Percentiles rank a stretch among this genome's conserved stretches.
These are phyloP conservation scores for Neckera pumila DNA, from an alignment of 225 moss, liverwort and hornwort species.

Conservation along the genomic window DNA sequence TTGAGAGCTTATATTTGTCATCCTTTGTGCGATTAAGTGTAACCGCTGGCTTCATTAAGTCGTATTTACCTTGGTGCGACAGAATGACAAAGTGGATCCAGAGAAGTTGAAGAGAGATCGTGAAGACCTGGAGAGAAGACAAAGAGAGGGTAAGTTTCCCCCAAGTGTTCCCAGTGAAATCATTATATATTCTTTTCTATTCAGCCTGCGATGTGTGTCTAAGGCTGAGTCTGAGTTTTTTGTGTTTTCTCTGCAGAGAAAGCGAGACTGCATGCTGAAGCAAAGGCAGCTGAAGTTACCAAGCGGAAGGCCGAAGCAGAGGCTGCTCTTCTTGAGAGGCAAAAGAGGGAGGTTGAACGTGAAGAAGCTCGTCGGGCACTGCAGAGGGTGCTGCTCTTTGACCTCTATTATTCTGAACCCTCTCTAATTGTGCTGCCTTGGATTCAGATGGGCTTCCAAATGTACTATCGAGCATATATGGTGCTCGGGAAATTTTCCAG, in stretches of 20 bases:
- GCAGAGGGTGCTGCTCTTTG: conserved; percentile 38
- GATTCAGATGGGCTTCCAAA: too few species aligned
- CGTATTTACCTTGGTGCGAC: background rate
- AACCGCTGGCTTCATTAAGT: background rate
- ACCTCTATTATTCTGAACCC: background rate
- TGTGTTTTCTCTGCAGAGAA: conserved; percentile 37
- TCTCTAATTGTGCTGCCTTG: background rate
- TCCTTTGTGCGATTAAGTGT: background rate
- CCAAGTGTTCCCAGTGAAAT: background rate
- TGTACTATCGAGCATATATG: too few species aligned
- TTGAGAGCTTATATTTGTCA: background rate
- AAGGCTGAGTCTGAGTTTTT: background rate
- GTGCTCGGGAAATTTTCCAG: background rate
- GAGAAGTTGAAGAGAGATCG: conserved; percentile 72
- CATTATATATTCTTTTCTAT: too few species aligned
- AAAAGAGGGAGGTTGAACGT: conserved; percentile 74
- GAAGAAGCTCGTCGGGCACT: conserved; percentile 82
- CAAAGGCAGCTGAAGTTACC: conserved; percentile 73
- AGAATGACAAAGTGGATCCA: conserved; percentile 90
- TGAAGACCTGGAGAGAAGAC: conserved; percentile 72
- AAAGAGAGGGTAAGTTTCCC: conserved; percentile 46
- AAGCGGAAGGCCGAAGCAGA: conserved; percentile 71
- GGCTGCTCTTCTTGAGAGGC: conserved; percentile 58
- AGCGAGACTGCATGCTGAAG: conserved; percentile 91
- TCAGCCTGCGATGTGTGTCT: background rate